These are phyloP conservation scores for Anthoceros angustus DNA, from an alignment of 225 moss, liverwort and hornwort genomes.

Conservation along the genomic window DNA sequence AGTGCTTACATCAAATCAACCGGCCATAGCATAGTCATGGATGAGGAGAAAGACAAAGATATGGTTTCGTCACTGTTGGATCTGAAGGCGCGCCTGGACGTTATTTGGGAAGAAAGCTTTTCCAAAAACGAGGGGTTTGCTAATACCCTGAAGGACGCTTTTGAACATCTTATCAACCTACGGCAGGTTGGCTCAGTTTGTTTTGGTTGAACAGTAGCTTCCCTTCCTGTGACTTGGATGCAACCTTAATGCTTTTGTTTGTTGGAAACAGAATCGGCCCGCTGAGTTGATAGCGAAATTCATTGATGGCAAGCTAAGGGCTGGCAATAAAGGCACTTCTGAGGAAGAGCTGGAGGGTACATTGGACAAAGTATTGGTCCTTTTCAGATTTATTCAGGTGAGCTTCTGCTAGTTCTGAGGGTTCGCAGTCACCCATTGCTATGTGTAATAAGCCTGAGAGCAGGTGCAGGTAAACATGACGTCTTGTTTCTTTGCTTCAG, in stretches of 20 bases:
- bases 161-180: slow-evolving; percentile 92
- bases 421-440: too few species aligned
- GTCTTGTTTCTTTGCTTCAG: too few species aligned
- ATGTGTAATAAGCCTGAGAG: too few species aligned
- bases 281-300: slow-evolving; percentile 97
- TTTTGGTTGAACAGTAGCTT: not conserved
- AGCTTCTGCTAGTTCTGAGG: too few species aligned
- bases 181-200: slow-evolving; percentile 66
- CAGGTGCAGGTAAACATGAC: too few species aligned
- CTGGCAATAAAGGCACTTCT: slow-evolving; percentile 96
- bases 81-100: slow-evolving; percentile 82
- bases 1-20: slow-evolving; percentile 81
- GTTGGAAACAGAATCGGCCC: slow-evolving; percentile 82
- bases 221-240: not conserved
- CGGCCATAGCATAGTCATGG: slow-evolving; percentile 82
- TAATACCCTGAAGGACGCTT: slow-evolving; percentile 92
- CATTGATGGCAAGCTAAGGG: slow-evolving; percentile 93
- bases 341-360: slow-evolving; percentile 98
- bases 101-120: slow-evolving; percentile 95
- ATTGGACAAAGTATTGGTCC: slow-evolving; percentile 97
- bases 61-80: slow-evolving; percentile 90
- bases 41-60: slow-evolving; percentile 98
- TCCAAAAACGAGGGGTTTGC: slow-evolving; percentile 81
- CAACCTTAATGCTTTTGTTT: not conserved
- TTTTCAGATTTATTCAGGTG: slow-evolving; percentile 98